A percentile compares a stretch with the other conserved stretches of the same genome.
These are phyloP conservation scores for Plectosphaerella sp. DNA, from an alignment of 2,329 filamentous ascomycete genomes.

Conservation along the genomic window DNA sequence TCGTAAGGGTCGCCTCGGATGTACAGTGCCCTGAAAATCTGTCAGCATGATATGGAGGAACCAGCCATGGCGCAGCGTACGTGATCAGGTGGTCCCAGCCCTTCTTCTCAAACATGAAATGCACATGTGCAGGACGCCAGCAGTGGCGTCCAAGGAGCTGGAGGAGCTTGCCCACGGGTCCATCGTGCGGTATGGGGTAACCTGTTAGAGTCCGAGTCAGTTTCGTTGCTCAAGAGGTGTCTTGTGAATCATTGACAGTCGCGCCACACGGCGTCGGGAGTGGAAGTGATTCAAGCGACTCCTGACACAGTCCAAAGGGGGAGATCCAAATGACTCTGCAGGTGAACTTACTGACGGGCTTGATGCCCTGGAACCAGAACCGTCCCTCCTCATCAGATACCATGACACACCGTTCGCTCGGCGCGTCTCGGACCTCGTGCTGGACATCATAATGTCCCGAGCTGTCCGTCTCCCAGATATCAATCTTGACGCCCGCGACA, in stretches of 20 bases:
- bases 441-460: slow-evolving; percentile 75
- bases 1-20: slow-evolving; percentile 76
- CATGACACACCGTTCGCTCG: slow-evolving; percentile 48
- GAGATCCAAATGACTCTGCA: too few species aligned
- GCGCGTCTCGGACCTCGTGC: slow-evolving; percentile 48
- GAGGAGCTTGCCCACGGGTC: slow-evolving; percentile 73
- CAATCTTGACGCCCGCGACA: slow-evolving; percentile 59
- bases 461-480: slow-evolving; percentile 77
- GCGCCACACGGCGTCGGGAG: too few species aligned
- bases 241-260: too few species aligned
- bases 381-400: slow-evolving; percentile 18
- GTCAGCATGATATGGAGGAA: neutral
- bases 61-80: slow-evolving; percentile 43
- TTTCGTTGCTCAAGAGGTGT: too few species aligned
- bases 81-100: slow-evolving; percentile 80
- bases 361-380: slow-evolving; percentile 84
- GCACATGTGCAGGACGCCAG: slow-evolving; percentile 74
- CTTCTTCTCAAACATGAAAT: slow-evolving; percentile 83
- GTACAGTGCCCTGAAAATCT: slow-evolving; percentile 60
- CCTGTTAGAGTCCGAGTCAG: too few species aligned
- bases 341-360: slow-evolving; percentile 57
- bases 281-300: too few species aligned
- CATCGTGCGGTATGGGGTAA: slow-evolving; percentile 82
- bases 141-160: slow-evolving; percentile 65
- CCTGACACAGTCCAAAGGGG: too few species aligned